Evolutionary conservation across 1,284 basidiomycete genomes (phyloP), one percentile per base, ranked within the genome.

Genomic region (Heterobasidion annosum): DNA sequence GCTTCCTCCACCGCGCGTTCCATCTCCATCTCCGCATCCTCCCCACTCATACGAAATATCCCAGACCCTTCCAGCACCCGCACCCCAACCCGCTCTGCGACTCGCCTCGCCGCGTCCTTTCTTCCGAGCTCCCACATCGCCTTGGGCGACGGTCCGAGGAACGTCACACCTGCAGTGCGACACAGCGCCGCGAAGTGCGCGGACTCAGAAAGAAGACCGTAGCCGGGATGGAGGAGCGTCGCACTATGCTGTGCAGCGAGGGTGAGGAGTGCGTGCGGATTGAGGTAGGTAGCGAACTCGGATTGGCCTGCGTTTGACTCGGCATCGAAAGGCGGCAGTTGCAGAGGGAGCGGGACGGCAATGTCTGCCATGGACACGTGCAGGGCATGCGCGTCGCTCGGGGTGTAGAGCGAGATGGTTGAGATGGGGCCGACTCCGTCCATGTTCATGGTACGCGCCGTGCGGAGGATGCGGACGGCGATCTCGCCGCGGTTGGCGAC

Each of bases 131-230:
- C 63, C 2, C 67, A 64, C 47, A 89, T 83, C 12, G 76, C 68
- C 2, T 75, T 68, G 0, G 81, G 71, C 0, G 67, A 70, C 0
- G 87, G 85, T 0, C 85, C 86, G 2, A 86, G 66, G 74, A 80
- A 87, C 18, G 71, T 73, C 13, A 88, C 68, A 0, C 80, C 82
- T 4, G 70, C 71, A 1, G 72, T 69, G 33, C 74, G 67, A 15
- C 85, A 72, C 34, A 67, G 64, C 16, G 63, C 64, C 1, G 84
- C 81, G 63, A 87, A 85, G 1, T 71, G 70, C 33, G 78, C 74
- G 59, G 82, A 82, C 67, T 88, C 86, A 0, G 82, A 79, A 25
- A 88, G 71, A 63, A 87, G 87, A 7, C 85, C 77, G 56, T 86
- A 87, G 9, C 84, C 83, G 0, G 83, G 83, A 49, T 83, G 82